Conservation (phyloP, 306 rosid species). For the Malus sylvestris region DNA sequence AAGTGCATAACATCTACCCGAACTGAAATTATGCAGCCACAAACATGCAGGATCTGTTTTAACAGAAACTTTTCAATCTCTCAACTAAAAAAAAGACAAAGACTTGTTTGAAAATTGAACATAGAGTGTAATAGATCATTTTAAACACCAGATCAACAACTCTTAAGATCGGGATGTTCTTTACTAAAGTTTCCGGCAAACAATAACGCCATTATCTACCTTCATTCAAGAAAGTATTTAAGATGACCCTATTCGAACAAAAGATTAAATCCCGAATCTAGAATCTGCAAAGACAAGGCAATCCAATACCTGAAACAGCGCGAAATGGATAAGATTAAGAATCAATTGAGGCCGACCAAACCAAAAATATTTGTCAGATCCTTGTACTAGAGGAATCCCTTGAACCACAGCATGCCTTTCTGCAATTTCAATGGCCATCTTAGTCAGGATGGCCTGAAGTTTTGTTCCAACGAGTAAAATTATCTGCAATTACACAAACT, state of each 20-base stretch:
- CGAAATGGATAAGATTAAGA: conserved; percentile 91
- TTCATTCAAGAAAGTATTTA: not conserved
- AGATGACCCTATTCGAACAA: not conserved
- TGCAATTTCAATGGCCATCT: conserved; percentile 83
- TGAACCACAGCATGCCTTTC: conserved; percentile 91
- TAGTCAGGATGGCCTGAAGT: conserved; percentile 77
- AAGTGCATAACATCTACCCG: too few species aligned
- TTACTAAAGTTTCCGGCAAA: not conserved
- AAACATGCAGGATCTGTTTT: not conserved
- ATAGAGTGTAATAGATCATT: not conserved
- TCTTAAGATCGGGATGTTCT: not conserved
- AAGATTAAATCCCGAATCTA: not conserved
- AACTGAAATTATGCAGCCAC: not conserved
- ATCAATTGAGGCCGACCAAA: conserved; percentile 75
- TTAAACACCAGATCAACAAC: not conserved
- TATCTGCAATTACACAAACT: conserved; percentile 40
- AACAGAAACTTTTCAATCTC: not conserved
- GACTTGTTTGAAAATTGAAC: not conserved
- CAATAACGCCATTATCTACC: not conserved
- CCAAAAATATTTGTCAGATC: conserved; percentile 88
- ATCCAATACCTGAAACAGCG: conserved; percentile 81
- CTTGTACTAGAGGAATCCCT: conserved; percentile 95
- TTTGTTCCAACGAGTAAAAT: conserved; percentile 80
- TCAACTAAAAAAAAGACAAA: not conserved
- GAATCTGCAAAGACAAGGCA: conserved; percentile 5